Percentiles rank a stretch among this genome's conserved stretches.
Evolutionary conservation across 768 basidiomycete genomes (phyloP).

Genomic region (Russula olivacea): DNA sequence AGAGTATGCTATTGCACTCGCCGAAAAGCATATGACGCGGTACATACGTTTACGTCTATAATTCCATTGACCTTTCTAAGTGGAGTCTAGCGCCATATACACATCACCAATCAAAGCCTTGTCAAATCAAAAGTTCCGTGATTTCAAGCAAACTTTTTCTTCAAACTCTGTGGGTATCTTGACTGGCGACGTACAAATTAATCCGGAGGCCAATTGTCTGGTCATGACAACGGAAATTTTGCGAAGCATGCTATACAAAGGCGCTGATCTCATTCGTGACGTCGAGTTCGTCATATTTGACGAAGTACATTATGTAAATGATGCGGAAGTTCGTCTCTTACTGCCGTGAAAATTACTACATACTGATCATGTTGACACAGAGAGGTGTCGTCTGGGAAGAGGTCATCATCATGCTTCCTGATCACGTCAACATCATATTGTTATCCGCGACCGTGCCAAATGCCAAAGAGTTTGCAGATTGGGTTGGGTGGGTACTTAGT

Average conservation of each 20-base stretch:
- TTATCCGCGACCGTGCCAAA: constrained; percentile 98
- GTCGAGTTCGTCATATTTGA: constrained; percentile 99
- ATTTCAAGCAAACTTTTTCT: constrained; percentile 96
- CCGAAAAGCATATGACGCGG: constrained; percentile 99
- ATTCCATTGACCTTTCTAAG: not conserved
- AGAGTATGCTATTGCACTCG: constrained; percentile 96
- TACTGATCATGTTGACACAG: constrained; percentile 38
- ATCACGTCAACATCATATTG: constrained; percentile 96
- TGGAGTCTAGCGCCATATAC: constrained; percentile 75
- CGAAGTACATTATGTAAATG: constrained; percentile 99
- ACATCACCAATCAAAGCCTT: constrained; percentile 98
- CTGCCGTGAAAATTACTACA: not conserved
- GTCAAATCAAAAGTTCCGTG: constrained; percentile 97
- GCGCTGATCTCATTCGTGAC: constrained; percentile 95
- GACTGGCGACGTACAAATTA: constrained; percentile 98
- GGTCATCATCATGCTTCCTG: constrained; percentile 99
- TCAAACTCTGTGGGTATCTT: constrained; percentile 89
- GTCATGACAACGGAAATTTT: constrained; percentile 99
- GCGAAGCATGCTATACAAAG: constrained; percentile 97
- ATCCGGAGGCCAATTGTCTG: constrained; percentile 93
- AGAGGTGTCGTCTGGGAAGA: constrained; percentile 99
- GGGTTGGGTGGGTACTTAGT: constrained; percentile 81
- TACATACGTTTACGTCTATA: constrained; percentile 31
- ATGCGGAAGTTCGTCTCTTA: constrained; percentile 69
- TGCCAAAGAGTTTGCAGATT: constrained; percentile 96